phyloP scores from a whole-genome alignment of 345 rosid species.

The Schrenkiella parvula region DNA sequence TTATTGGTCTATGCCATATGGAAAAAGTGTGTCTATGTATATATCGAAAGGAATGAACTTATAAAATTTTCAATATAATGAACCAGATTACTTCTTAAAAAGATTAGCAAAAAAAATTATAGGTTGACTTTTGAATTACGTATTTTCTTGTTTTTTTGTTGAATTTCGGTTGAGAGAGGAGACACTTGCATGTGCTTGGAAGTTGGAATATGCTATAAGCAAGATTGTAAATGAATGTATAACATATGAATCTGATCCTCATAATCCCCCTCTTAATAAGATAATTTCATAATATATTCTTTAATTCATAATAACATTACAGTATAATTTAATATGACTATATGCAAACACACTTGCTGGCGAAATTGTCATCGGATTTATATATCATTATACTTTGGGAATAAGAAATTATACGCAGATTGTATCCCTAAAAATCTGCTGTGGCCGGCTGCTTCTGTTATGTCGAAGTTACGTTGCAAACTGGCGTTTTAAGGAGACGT shows the following conservation, averaged over 20 bases:
- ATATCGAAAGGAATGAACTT: not conserved
- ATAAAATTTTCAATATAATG: not conserved
- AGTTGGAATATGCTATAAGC: constrained; percentile 10
- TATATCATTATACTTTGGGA: not conserved
- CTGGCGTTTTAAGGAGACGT: too few relatives aligned
- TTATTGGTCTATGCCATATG: not conserved
- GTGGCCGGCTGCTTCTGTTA: constrained; percentile 33
- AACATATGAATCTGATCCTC: constrained; percentile 30
- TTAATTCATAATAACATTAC: not conserved
- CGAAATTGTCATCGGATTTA: not conserved
- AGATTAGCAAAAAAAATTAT: not conserved
- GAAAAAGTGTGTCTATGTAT: not conserved
- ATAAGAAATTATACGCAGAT: constrained; percentile 1
- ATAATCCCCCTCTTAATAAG: constrained; percentile 15
- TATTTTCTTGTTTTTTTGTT: not conserved
- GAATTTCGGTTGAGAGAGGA: constrained; percentile 6
- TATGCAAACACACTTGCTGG: not conserved
- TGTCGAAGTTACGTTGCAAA: constrained; percentile 22
- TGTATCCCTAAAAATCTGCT: constrained; percentile 67
- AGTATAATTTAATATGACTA: not conserved
- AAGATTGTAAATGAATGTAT: constrained; percentile 9
- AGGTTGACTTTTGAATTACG: constrained; percentile 6
- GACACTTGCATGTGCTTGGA: constrained; percentile 25
- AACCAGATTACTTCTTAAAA: not conserved
- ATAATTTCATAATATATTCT: constrained; percentile 1